Base-by-base conservation (phyloP, 2,329 filamentous ascomycete species). In the Paecilomyces formosus region DNA sequence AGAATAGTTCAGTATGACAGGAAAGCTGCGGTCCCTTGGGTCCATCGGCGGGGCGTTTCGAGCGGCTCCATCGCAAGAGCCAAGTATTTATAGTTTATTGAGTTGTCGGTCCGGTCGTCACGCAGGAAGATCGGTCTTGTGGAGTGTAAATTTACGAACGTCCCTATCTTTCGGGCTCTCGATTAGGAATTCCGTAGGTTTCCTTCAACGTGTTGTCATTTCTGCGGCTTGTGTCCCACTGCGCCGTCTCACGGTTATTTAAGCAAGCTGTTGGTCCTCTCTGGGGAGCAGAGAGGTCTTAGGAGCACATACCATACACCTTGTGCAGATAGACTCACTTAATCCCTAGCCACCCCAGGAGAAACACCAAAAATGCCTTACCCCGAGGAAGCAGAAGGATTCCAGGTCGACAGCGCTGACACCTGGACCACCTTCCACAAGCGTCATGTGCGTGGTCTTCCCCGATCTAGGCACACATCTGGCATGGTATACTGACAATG, bases 321-420 rank as follows among this genome's bases (percentile, higher is more conserved):
- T 45, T 6, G 35, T 15, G 39, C n/a, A 45, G 35, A 39, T 39
- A n/a, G 6, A 26, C 18, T 6, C n/a, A 18, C 5, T 18, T 2
- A 18, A 18, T 9, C 26, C 26, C 50, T 12, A 26, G 50, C 15
- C 24, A 52, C 13, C 11, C 4, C 22, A 28, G 22, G 11, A 52
- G 67, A 62, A 61, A 35, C 55, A 49, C 45, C 60, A 63, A 67
- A 62, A 4, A 79, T 79, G 77, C 72, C 73, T 60, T 78, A 78
- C 60, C 76, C 75, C 55, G 76, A 78, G 30, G 72, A 74, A 64
- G 76, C 76, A 54, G 72, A 77, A 61, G 76, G 76, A 49, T 79
- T 78, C 68, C 76, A 77, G 70, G 74, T 82, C 63, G 79, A 86
- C 60, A 85, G 87, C 68, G 79, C 87, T 68, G 88, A 90, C 77